Base-by-base conservation (phyloP, 2,329 filamentous ascomycete species). In the Trichoderma sp. region DNA sequence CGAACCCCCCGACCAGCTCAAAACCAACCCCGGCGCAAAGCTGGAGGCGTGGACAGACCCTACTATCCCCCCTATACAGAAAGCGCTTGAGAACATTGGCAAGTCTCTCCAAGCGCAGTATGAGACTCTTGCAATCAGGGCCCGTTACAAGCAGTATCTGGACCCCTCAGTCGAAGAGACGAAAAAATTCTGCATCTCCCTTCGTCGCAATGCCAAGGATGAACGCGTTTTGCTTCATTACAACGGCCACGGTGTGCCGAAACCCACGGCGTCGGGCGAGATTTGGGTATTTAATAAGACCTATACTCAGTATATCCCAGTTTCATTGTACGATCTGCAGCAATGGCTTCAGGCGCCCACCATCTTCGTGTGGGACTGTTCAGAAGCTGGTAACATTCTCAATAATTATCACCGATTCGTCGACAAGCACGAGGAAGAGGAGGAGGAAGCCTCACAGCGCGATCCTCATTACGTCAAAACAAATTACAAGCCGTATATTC, bases 241-340 rank as follows among this genome's bases (percentile, higher is more conserved):
- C 84, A 99, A 99, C 74, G 95, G 95, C 17, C 95, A 99, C 78
- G 95, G 95, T 56, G 95, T 99, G 12, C 95, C 95, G 1, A 93
- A 97, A 75, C 95, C 95, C 3, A 99, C 95, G 0, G 89, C 92
- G 3, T 97, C 94, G 5, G 95, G 95, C 15, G 95, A 99, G 78
- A 97, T 99, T 22, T 99, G 95, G 95, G 96, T 98, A 5, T 99
- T 99, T 79, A 99, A 99, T 80, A 94, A 95, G 73, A 98, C 93
- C 72, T 99, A 97, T 77, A 99, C 95, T 0, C 95, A 99, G 79
- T 99, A 99, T 77, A 99, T 99, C 50, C 95, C 95, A 0, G 92
- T 99, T 52, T 97, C 94, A 1, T 83, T 99, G 9, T 97, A 97
- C 75, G 95, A 99, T 76, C 82, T 99, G 53, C 94, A 98, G 79